These are phyloP conservation scores for Coffea eugenioides DNA, from an alignment of 257 asterid species.

Conservation along the genomic window DNA sequence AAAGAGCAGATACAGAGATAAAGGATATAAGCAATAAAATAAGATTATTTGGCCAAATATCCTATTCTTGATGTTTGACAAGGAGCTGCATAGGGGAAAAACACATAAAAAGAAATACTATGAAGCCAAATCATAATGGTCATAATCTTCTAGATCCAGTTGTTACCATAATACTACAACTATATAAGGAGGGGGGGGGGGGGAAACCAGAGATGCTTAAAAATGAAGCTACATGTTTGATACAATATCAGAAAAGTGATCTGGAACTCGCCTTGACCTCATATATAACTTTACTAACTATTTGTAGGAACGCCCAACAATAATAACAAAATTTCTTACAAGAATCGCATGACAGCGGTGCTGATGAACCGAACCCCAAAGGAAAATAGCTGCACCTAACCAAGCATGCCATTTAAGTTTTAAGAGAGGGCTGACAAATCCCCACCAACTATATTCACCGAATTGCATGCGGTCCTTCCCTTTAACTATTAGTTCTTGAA, in stretches of 20 bases:
- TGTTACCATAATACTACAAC: not conserved
- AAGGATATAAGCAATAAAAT: not conserved
- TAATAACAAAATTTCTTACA: conserved; percentile 34
- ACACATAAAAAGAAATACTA: not conserved
- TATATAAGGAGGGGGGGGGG: not conserved
- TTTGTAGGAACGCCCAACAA: not conserved
- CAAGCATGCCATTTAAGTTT: conserved; percentile 69
- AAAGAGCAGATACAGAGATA: not conserved
- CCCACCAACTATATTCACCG: conserved; percentile 45
- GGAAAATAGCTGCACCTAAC: conserved; percentile 70
- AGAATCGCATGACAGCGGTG: conserved; percentile 72
- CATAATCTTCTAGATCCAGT: not conserved
- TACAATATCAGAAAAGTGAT: not conserved
- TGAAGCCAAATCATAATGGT: too few relatives aligned
- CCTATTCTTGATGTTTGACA: not conserved
- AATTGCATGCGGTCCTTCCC: conserved; percentile 62
- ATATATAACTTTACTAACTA: not conserved
- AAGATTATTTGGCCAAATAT: not conserved
- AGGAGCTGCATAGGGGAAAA: not conserved
- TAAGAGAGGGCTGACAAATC: conserved; percentile 52
- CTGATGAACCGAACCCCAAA: conserved; percentile 89
- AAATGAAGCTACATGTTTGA: not conserved
- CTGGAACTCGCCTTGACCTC: not conserved
- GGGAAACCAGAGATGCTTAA: not conserved
- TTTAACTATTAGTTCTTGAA: conserved; percentile 53